These are phyloP conservation scores for Linum lewisii DNA, from an alignment of 345 rosid species.

Conservation along the genomic window DNA sequence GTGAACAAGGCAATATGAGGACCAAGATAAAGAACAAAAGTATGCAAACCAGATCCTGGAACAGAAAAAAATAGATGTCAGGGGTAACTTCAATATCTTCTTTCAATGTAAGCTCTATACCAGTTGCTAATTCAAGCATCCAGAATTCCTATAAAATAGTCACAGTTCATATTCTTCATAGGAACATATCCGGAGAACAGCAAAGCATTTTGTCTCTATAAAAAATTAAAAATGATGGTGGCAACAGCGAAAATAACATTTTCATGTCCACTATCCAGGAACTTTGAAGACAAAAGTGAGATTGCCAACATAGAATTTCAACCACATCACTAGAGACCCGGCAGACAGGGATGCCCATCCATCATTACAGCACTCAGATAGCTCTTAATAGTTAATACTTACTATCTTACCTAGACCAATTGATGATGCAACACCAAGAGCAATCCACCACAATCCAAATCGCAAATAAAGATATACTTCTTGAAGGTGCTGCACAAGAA, in stretches of 20 bases:
- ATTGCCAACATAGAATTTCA: too few relatives aligned
- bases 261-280: background rate
- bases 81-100: background rate
- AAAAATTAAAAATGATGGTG: background rate
- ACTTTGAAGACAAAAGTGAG: too few relatives aligned
- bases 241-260: background rate
- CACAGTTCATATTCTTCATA: background rate
- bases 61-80: background rate
- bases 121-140: background rate
- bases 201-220: background rate
- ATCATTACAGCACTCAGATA: background rate
- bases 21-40: slow-evolving; percentile 94
- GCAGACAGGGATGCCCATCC: background rate
- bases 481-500: slow-evolving; percentile 60
- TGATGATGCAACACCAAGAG: slow-evolving; percentile 98
- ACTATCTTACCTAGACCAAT: slow-evolving; percentile 86
- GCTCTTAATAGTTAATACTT: background rate
- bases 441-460: slow-evolving; percentile 87
- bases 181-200: background rate
- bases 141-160: too few relatives aligned
- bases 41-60: slow-evolving; percentile 96
- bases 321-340: background rate
- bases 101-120: background rate
- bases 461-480: slow-evolving; percentile 53
- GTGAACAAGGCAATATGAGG: slow-evolving; percentile 97